Conservation (phyloP, 23 red algal genomes). For the Porphyridium purpureum region DNA sequence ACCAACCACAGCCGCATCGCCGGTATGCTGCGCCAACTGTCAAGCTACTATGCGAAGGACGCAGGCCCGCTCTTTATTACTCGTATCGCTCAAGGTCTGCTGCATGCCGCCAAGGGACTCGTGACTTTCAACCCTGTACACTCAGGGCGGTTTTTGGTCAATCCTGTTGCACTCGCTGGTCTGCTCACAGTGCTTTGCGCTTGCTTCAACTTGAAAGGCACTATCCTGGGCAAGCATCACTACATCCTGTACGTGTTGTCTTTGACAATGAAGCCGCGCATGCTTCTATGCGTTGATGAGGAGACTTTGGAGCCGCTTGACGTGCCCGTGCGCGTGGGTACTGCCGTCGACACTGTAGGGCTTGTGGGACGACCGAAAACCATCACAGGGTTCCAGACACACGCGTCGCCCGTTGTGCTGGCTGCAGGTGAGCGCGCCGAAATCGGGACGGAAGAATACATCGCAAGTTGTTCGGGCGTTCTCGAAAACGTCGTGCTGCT, state of each 20-base stretch:
- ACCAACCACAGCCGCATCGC: conserved; percentile 93
- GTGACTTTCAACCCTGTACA: conserved; percentile 71
- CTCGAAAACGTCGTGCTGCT: conserved; percentile 87
- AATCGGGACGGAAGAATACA: conserved; percentile 86
- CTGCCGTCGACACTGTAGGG: conserved; percentile 95
- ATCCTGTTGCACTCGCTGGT: conserved; percentile 46
- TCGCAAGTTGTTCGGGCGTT: conserved; percentile 34
- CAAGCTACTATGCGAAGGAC: conserved; percentile 74
- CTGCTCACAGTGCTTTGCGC: conserved; percentile 73
- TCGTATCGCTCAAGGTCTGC: conserved; percentile 79
- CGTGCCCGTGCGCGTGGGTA: conserved; percentile 75
- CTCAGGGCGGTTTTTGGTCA: conserved; percentile 45
- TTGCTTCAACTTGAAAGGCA: conserved; percentile 60
- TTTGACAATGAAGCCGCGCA: conserved; percentile 56
- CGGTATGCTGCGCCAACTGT: conserved; percentile 71
- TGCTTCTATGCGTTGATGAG: conserved; percentile 86
- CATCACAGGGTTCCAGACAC: conserved; percentile 95
- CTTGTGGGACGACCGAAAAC: conserved; percentile 78
- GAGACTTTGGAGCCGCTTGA: conserved; percentile 65
- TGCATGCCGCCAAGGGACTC: conserved; percentile 70
- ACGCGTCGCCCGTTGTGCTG: conserved; percentile 85
- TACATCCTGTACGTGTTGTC: conserved; percentile 78
- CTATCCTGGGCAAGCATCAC: conserved; percentile 82
- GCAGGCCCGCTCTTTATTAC: conserved; percentile 54
- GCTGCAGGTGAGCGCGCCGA: conserved; percentile 76